Percentiles rank a stretch among this genome's conserved stretches.
phyloP scores from a whole-genome alignment of 331 rosid species.

The Rhamnella rubrinervis region DNA sequence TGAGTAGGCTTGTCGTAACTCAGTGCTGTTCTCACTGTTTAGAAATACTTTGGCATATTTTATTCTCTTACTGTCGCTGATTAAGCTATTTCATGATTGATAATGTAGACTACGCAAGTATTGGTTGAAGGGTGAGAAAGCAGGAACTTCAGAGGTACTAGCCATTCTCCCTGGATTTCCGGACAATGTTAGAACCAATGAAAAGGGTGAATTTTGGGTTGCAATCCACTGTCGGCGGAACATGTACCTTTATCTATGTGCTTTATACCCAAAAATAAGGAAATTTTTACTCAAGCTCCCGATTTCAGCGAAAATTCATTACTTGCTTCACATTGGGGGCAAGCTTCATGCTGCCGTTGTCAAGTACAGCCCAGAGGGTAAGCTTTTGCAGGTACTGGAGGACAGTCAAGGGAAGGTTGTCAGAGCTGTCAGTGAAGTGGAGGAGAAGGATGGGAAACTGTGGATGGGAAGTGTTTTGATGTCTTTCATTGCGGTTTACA shows the following conservation, averaged over 20 bases:
- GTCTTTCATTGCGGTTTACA: constrained; percentile 83
- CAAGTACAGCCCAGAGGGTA: constrained; percentile 87
- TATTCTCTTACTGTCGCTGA: background rate
- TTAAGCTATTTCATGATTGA: background rate
- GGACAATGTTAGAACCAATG: constrained; percentile 77
- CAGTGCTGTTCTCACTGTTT: too few relatives aligned
- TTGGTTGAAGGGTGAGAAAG: constrained; percentile 88
- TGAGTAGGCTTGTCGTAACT: too few relatives aligned
- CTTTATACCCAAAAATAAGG: constrained; percentile 61
- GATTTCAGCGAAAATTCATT: constrained; percentile 57
- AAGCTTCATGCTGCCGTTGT: constrained; percentile 43
- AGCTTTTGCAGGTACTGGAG: constrained; percentile 76
- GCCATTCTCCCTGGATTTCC: constrained; percentile 84
- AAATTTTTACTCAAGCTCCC: constrained; percentile 72
- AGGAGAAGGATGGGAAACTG: constrained; percentile 80
- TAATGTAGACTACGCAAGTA: constrained; percentile 58
- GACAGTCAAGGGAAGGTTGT: constrained; percentile 86
- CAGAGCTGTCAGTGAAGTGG: constrained; percentile 80
- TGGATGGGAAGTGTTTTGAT: constrained; percentile 93
- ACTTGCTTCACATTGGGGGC: constrained; percentile 70
- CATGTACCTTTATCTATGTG: constrained; percentile 32
- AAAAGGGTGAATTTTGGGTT: constrained; percentile 91
- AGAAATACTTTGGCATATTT: too few relatives aligned
- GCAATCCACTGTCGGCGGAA: constrained; percentile 65
- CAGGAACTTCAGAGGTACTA: constrained; percentile 72